These are phyloP conservation scores for Rhodotorula paludigena DNA, from an alignment of 768 basidiomycete species.

Conservation along the genomic window DNA sequence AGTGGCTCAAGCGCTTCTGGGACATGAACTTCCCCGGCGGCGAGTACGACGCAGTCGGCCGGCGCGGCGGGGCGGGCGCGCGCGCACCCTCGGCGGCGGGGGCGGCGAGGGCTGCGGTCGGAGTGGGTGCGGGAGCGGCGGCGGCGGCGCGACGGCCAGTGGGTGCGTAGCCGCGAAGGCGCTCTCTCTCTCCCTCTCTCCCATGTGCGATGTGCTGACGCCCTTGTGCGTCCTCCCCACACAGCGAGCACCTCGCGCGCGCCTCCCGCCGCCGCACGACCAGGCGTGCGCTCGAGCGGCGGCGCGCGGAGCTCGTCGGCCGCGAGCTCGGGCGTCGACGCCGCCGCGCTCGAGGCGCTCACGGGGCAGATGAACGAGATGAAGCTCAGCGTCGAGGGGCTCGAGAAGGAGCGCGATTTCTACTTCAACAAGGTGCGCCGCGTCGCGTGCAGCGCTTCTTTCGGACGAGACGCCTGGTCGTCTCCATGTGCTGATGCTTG, in stretches of 20 bases:
- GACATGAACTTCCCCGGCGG: constrained; percentile 83
- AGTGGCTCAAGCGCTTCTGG: constrained; percentile 97
- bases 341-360: constrained; percentile 63
- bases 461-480: no score
- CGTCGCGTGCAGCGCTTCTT: neutral
- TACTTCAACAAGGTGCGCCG: constrained; percentile 87
- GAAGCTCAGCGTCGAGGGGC: constrained; percentile 71
- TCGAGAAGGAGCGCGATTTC: constrained; percentile 97
- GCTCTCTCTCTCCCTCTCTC: neutral
- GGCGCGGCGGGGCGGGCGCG: constrained; percentile 5
- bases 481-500: neutral
- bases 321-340: constrained; percentile 45
- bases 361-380: constrained; percentile 77
- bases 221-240: no score
- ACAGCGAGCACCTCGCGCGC: constrained; percentile 61
- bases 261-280: constrained; percentile 50
- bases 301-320: constrained; percentile 1
- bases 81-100: neutral
- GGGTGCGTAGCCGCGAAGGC: no score
- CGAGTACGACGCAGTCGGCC: constrained; percentile 68
- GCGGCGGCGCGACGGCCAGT: neutral
- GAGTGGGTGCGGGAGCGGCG: no score
- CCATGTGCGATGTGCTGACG: no score
- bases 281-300: neutral
- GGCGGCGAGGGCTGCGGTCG: neutral